These are phyloP conservation scores for Yarrowia yakushimensis DNA, from an alignment of 805 yeast genomes.

Conservation along the genomic window DNA sequence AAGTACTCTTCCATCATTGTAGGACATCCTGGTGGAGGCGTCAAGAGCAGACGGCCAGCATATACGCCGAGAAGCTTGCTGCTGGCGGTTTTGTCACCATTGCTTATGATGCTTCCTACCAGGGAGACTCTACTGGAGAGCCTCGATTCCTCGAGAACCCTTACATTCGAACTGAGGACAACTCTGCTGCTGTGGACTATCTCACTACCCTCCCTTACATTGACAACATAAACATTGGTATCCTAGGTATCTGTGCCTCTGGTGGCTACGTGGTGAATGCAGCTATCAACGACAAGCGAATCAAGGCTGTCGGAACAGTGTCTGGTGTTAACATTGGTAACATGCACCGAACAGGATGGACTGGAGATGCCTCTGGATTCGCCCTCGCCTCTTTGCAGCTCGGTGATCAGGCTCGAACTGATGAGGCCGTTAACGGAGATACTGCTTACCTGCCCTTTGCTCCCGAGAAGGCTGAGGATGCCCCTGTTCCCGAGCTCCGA, in stretches of 20 bases:
- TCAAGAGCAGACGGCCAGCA: constrained; percentile 29
- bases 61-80: constrained; percentile 26
- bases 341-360: constrained; percentile 22
- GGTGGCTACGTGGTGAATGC: constrained; percentile 29
- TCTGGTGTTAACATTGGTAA: constrained; percentile 26
- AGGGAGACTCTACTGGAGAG: constrained; percentile 28
- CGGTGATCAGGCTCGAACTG: background rate
- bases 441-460: background rate
- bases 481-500: background rate
- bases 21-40: constrained; percentile 27
- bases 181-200: constrained; percentile 25
- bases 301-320: constrained; percentile 27
- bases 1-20: constrained; percentile 27
- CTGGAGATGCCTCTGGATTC: background rate
- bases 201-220: constrained; percentile 23
- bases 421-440: background rate
- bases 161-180: constrained; percentile 26
- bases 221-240: constrained; percentile 26
- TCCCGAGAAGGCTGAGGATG: background rate
- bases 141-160: constrained; percentile 28
- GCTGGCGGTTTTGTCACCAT: constrained; percentile 26
- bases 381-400: background rate
- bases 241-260: constrained; percentile 28
- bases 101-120: constrained; percentile 28
- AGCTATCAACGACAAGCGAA: constrained; percentile 27